Base-by-base conservation (phyloP, 2,329 filamentous ascomycete species). In the Rhexocercosporidium sp. region DNA sequence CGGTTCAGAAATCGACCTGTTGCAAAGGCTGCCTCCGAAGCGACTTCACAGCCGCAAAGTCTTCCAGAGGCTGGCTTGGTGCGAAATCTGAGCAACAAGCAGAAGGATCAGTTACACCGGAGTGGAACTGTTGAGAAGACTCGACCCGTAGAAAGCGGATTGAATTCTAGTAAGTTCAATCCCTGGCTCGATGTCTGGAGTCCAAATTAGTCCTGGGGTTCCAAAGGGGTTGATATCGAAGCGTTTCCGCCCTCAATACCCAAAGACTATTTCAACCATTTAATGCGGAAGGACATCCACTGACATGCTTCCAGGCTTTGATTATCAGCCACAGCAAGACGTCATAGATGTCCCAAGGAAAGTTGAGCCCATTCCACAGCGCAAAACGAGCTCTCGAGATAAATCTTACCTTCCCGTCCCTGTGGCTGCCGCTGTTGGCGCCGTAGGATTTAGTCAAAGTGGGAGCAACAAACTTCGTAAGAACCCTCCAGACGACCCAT, bases 371-470 rank as follows among this genome's bases (percentile, higher is more conserved):
- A 49, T 39, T 34, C 70, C 70, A 54, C 83, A 85, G 74, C 83
- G 86, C 59, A 86, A 87, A 61, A 74, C 87, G 47, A 90, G 87
- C 76, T 87, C 88, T 76, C 85, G 86, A n/a, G 87, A 89, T 70
- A 83, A 86, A 62, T 82, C 86, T 7, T 81, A 79, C 2, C 81
- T 80, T 59, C 73, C 74, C 68, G 66, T 62, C 16, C 59, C 67
- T 12, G 68, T 67, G 37, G 67, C 65, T 12, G 66, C 61, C 22
- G 65, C 54, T 29, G 69, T 61, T 46, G 66, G 66, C 22, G 64
- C 44, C 18, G 81, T 81, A 59, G 82, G 84, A 22, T 71, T 80
- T 47, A 76, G 77, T 18, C 82, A 85, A 59, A 85, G 78, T 64
- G 83, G 80, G n/a, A 89, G 86, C 72, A 87, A 88, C 70, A 89